Evolutionary conservation across 1,284 basidiomycete genomes (phyloP).

Genomic region (Papiliotrema flavescens): DNA sequence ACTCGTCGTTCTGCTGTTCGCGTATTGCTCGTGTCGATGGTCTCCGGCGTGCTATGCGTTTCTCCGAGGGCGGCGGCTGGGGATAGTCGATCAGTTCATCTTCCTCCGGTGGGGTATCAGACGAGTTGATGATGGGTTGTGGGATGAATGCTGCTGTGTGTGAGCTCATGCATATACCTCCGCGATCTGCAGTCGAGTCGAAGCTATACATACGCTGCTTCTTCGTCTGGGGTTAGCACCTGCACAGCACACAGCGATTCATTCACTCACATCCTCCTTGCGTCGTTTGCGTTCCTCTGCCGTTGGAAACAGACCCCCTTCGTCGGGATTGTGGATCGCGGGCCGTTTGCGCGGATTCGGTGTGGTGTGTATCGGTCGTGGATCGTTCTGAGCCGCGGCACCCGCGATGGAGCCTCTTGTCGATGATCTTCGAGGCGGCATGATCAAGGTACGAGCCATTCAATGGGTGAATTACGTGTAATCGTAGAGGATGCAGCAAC

Average conservation of each 20-base stretch:
- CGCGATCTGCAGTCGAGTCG: background rate
- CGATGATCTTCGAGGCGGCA: no score
- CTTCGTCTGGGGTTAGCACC: conserved; percentile 7
- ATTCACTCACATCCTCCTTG: conserved; percentile 17
- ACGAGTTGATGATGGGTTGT: conserved; percentile 28
- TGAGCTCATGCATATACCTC: background rate
- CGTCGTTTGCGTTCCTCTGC: conserved; percentile 18
- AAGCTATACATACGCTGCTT: conserved; percentile 4
- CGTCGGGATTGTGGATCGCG: background rate
- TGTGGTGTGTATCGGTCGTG: no score
- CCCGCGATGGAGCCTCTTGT: no score
- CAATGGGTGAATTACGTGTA: no score
- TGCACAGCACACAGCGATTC: background rate
- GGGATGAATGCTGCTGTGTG: conserved; percentile 31
- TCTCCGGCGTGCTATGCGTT: conserved; percentile 36
- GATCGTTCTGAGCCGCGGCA: no score
- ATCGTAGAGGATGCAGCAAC: no score
- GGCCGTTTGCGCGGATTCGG: no score
- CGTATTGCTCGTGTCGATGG: conserved; percentile 31
- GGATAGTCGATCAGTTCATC: conserved; percentile 16
- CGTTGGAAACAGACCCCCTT: background rate
- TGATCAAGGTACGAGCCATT: no score
- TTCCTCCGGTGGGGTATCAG: conserved; percentile 28
- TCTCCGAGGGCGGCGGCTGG: conserved; percentile 41
- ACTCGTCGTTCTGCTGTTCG: conserved; percentile 17